Base-by-base conservation (phyloP, 2,329 filamentous ascomycete species). In the Colletotrichum sp. region DNA sequence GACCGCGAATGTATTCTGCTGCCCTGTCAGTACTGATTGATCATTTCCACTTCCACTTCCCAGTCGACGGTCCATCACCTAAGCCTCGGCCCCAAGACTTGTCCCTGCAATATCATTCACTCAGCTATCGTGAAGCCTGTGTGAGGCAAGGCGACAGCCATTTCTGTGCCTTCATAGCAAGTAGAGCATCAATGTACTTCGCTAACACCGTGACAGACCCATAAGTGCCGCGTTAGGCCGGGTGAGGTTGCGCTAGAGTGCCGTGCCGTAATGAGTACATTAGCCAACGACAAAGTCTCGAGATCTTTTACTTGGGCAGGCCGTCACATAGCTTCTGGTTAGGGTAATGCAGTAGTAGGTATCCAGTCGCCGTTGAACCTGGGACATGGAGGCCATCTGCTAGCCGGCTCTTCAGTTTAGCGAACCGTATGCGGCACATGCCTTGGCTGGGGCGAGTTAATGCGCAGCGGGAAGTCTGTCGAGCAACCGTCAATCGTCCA, bases 401-500 rank as follows among this genome's bases (percentile, higher is more conserved):
- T 44, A 44, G 36, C 36, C 36, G 36, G 36, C 36, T 19, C 28
- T 30, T 16, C 44, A 8, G 34, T 30, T 19, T 25, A 39, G 32
- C 71, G 48, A 57, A 64, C 44, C 32, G 68, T 16, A 48, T n/a
- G 44, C 67, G 34, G 27, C 27, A 34, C 66, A 66, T 22, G 39
- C 15, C 30, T 22, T 68, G 65, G 57, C 30, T 19, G 12, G 39
- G 27, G 67, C 16, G 60, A 60, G 34, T 60, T 52, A 25, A 57
- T 72, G 73, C 69, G 63, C 63, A 48, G 63, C 72, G 72, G 72
- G 72, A 75, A 75, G 72, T 72, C 72, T 75, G 73, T 73, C 34
- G 69, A 39, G 73, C 64, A 73, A 68, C 69, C 73, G 63, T 68
- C 69, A 75, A 59, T 72, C 44, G 69, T 73, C 69, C 73, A 75